A percentile compares a stretch with the other conserved stretches of the same genome.
phyloP scores from a whole-genome alignment of 2,329 filamentous ascomycete species.

The Madurella mycetomatis region DNA sequence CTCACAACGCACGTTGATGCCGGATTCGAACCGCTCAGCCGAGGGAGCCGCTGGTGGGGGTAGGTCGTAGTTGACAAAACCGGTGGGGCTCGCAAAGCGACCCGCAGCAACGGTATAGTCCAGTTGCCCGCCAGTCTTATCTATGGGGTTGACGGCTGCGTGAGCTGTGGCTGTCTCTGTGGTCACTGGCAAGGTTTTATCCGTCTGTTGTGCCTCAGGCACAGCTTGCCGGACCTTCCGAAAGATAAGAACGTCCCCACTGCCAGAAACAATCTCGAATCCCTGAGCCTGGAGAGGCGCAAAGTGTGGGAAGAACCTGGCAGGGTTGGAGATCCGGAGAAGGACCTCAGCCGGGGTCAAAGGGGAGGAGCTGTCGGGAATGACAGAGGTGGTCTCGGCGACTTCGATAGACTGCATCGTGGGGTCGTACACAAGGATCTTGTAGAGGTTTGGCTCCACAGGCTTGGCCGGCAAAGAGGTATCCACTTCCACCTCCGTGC shows the following conservation, averaged over 20 bases:
- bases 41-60: constrained; percentile 27
- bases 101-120: constrained; percentile 45
- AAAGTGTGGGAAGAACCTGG: constrained; percentile 63
- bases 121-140: constrained; percentile 44
- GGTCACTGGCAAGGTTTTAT: background rate
- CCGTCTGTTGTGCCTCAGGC: constrained; percentile 6
- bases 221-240: constrained; percentile 48
- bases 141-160: constrained; percentile 52
- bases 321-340: constrained; percentile 55
- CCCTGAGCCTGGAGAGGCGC: constrained; percentile 54
- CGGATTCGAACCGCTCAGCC: constrained; percentile 36
- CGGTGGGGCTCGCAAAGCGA: constrained; percentile 58
- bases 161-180: background rate
- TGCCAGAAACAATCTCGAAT: constrained; percentile 63
- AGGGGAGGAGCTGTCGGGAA: constrained; percentile 43
- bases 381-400: constrained; percentile 57
- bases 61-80: constrained; percentile 59
- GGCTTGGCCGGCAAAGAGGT: background rate
- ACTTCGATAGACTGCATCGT: constrained; percentile 52
- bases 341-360: constrained; percentile 58
- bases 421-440: constrained; percentile 62
- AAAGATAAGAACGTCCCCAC: constrained; percentile 61
- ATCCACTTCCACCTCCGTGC: background rate
- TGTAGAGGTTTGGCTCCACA: constrained; percentile 45
- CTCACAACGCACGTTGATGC: constrained; percentile 42